phyloP scores from a whole-genome alignment of 2,329 filamentous ascomycete species.

The Aspergillus sp. region DNA sequence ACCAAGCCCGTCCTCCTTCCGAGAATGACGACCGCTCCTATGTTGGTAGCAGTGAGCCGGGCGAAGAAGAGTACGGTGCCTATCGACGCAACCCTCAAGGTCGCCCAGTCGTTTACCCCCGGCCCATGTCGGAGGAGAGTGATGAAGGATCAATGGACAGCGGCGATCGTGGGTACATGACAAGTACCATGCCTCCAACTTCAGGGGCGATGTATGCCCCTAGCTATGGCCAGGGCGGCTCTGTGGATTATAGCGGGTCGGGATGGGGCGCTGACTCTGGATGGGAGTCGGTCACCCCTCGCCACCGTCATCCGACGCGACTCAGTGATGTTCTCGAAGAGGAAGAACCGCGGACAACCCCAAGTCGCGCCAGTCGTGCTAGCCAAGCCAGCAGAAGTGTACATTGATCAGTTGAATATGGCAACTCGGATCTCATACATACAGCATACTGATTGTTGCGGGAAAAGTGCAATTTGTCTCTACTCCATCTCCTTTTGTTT shows the following conservation, averaged over 20 bases:
- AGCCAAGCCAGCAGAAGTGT: slow-evolving; percentile 46
- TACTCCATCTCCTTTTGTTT: slow-evolving; percentile 8
- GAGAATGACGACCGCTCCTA: slow-evolving; percentile 49
- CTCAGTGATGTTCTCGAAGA: slow-evolving; percentile 87
- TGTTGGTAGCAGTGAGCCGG: slow-evolving; percentile 57
- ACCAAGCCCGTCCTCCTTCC: slow-evolving; percentile 41
- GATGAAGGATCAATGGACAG: slow-evolving; percentile 53
- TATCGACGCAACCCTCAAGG: slow-evolving; percentile 63
- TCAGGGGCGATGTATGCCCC: slow-evolving; percentile 25
- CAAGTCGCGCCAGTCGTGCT: slow-evolving; percentile 65
- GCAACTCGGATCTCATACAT: slow-evolving; percentile 12
- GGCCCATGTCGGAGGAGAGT: slow-evolving; percentile 48
- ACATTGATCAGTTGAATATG: slow-evolving; percentile 21
- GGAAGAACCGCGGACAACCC: slow-evolving; percentile 70
- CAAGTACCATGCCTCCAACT: slow-evolving; percentile 23
- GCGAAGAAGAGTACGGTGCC: slow-evolving; percentile 70
- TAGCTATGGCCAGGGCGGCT: slow-evolving; percentile 32
- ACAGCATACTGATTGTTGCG: slow-evolving; percentile 3
- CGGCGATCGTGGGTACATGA: slow-evolving; percentile 36
- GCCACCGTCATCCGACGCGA: slow-evolving; percentile 82
- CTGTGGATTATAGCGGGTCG: slow-evolving; percentile 64
- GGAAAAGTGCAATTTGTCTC: slow-evolving; percentile 7
- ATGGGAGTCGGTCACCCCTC: slow-evolving; percentile 72
- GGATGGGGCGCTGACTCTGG: slow-evolving; percentile 65
- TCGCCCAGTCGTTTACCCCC: slow-evolving; percentile 57